Evolutionary conservation across 139 green algal species (phyloP).

Genomic region (Ulvella scutata): DNA sequence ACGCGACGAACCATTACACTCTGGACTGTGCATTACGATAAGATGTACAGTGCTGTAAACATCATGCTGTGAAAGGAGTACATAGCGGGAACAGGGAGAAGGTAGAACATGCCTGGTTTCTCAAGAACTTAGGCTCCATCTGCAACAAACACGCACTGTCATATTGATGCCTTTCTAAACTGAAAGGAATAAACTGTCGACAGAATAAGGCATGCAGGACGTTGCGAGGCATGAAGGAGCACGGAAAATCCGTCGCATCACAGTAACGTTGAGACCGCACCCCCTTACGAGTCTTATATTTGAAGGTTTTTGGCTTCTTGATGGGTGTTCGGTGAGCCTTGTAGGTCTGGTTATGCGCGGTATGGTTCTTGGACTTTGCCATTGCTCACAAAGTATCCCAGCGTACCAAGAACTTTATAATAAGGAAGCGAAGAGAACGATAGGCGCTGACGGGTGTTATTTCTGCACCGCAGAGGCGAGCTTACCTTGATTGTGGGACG

Average conservation of each 20-base stretch:
- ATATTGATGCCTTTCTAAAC: neutral
- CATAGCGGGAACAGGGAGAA: neutral
- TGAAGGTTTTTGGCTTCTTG: conserved; percentile 48
- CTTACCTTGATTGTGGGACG: too few relatives aligned
- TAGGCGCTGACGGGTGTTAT: too few relatives aligned
- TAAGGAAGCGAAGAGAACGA: too few relatives aligned
- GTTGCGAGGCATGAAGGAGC: neutral
- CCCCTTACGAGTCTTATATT: conserved; percentile 27
- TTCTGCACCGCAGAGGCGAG: too few relatives aligned
- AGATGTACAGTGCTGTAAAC: too few relatives aligned
- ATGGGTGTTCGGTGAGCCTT: conserved; percentile 50
- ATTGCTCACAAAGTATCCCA: too few relatives aligned
- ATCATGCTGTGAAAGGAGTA: too few relatives aligned
- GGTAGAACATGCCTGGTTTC: conserved; percentile 22
- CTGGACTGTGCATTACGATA: too few relatives aligned
- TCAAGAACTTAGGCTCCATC: conserved; percentile 35
- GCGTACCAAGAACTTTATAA: too few relatives aligned
- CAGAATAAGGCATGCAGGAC: neutral
- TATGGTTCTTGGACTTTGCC: conserved; percentile 63
- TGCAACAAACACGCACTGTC: conserved; percentile 1
- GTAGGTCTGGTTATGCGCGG: conserved; percentile 56
- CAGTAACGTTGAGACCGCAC: conserved; percentile 9
- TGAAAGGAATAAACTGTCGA: neutral
- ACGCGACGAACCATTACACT: too few relatives aligned
- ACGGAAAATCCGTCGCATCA: neutral